A percentile compares a stretch with the other conserved stretches of the same genome.
phyloP scores from a whole-genome alignment of 2,329 filamentous ascomycete genomes.

The Penicillium fuscoglaucum region DNA sequence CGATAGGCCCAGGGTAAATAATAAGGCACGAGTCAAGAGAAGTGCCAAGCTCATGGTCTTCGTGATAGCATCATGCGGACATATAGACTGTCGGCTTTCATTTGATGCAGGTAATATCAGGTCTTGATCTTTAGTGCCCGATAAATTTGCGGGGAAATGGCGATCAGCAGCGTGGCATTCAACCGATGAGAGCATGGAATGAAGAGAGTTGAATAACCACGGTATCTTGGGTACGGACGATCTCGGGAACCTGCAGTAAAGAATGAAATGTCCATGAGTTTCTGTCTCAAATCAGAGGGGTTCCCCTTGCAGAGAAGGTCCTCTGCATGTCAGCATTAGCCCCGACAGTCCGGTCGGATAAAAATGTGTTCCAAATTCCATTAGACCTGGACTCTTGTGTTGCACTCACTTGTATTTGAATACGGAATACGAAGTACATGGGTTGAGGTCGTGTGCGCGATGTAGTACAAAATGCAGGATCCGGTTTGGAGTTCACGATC shows the following conservation, averaged over 20 bases:
- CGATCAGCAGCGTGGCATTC: slow-evolving; percentile 19
- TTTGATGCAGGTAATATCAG: slow-evolving; percentile 5
- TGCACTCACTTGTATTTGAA: slow-evolving; percentile 1
- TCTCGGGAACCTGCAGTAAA: slow-evolving; percentile 20
- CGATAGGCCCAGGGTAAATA: slow-evolving; percentile 1
- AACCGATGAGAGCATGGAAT: background rate
- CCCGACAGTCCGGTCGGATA: background rate
- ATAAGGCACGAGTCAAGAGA: slow-evolving; percentile 7
- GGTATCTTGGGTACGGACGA: background rate
- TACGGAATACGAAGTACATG: background rate
- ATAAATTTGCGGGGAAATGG: slow-evolving; percentile 18
- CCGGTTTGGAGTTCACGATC: background rate
- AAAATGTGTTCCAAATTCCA: background rate
- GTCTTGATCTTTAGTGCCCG: slow-evolving; percentile 4
- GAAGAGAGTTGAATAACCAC: background rate
- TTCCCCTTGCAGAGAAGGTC: slow-evolving; percentile 23
- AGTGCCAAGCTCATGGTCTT: slow-evolving; percentile 6
- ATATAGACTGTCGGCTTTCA: slow-evolving; percentile 5
- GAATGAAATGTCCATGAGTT: slow-evolving; percentile 7
- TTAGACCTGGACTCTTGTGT: background rate
- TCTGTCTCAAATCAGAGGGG: slow-evolving; percentile 17
- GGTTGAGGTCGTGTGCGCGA: slow-evolving; percentile 6
- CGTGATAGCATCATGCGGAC: slow-evolving; percentile 27
- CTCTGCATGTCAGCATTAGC: slow-evolving; percentile 4
- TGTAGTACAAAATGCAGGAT: background rate